Conservation (phyloP, 2,329 filamentous ascomycete species). For the Fusarium graminum region DNA sequence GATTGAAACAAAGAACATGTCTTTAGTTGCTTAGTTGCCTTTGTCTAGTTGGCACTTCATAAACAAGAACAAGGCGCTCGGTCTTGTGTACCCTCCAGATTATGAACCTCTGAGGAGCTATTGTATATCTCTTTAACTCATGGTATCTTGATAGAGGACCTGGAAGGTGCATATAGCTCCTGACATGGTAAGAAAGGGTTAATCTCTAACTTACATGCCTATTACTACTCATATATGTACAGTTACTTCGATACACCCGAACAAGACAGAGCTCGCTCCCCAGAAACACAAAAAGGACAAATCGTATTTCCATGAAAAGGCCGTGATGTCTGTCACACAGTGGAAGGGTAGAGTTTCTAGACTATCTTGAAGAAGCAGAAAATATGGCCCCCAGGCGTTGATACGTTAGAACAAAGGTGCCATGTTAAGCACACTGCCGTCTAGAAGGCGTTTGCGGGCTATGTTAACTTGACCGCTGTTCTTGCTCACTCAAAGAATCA, state of each 20-base stretch:
- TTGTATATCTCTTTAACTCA: background rate
- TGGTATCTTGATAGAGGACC: background rate
- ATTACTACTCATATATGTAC: background rate
- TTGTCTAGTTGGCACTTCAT: background rate
- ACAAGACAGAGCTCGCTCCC: background rate
- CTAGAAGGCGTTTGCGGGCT: background rate
- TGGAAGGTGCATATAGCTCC: background rate
- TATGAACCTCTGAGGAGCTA: background rate
- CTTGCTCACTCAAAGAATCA: background rate
- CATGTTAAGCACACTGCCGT: constrained; percentile 19
- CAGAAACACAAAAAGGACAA: background rate
- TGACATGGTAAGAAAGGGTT: background rate
- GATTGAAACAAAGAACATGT: background rate
- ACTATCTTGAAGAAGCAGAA: background rate
- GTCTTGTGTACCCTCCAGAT: background rate
- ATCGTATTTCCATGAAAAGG: too few species aligned
- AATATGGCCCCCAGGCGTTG: background rate
- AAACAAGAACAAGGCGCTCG: background rate
- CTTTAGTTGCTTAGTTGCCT: background rate
- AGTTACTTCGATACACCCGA: background rate
- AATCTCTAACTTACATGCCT: background rate
- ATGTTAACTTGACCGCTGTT: constrained; percentile 5
- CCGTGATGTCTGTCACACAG: background rate
- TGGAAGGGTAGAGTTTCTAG: constrained; percentile 2
- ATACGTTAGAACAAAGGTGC: constrained; percentile 12